phyloP scores from a whole-genome alignment of 1,139 yeast species.

The Saccharomycopsis hybrid region DNA sequence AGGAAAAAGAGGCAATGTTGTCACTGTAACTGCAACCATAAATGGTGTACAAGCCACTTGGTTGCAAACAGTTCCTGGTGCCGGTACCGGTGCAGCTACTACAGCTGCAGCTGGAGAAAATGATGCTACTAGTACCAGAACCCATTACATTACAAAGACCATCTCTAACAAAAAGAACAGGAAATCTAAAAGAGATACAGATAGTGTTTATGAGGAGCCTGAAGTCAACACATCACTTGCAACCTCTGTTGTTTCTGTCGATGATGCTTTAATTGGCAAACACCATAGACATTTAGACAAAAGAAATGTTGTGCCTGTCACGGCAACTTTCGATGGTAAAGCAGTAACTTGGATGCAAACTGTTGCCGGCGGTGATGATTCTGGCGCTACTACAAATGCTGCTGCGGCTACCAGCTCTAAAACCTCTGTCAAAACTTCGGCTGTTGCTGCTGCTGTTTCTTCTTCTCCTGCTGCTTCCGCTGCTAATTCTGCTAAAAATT shows the following conservation, averaged over 20 bases:
- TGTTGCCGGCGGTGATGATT: neutral
- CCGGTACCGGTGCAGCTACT: constrained; percentile 8
- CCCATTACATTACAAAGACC: constrained; percentile 1
- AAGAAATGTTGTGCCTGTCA: constrained; percentile 6
- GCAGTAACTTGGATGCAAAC: constrained; percentile 10
- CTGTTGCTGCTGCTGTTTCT: neutral
- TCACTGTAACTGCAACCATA: constrained; percentile 15
- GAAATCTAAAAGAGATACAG: neutral
- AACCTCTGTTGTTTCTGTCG: neutral
- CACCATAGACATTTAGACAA: neutral
- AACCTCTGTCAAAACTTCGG: neutral
- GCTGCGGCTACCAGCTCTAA: constrained; percentile 4
- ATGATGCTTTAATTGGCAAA: neutral
- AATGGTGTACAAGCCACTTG: constrained; percentile 15
- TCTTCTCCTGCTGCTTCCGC: constrained; percentile 20
- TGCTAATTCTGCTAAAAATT: constrained; percentile 21
- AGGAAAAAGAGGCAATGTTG: neutral
- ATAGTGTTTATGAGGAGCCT: neutral
- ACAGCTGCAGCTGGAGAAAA: constrained; percentile 8
- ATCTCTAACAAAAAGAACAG: constrained; percentile 1
- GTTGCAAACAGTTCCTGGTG: constrained; percentile 10
- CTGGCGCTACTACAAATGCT: constrained; percentile 2
- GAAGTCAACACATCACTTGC: neutral
- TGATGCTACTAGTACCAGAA: constrained; percentile 3
- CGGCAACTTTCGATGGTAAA: constrained; percentile 13